A percentile compares a stretch with the other conserved stretches of the same genome.
Conservation (phyloP, 805 yeast genomes). For the Starmerella apis region DNA sequence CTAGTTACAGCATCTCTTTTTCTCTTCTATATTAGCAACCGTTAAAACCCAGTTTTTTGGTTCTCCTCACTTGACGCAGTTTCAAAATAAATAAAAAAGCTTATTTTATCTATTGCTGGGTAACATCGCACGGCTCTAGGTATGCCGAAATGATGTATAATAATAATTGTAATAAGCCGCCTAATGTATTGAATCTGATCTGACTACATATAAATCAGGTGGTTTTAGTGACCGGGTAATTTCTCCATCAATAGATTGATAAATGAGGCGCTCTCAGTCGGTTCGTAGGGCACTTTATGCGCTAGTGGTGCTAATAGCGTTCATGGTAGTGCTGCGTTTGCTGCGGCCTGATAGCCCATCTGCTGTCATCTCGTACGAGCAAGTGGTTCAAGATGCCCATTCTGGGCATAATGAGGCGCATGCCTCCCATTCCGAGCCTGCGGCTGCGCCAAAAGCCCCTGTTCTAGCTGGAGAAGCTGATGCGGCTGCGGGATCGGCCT, state of each 20-base stretch:
- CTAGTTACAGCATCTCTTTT: too few relatives aligned
- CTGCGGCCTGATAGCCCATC: conserved; percentile 8
- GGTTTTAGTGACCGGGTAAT: not conserved
- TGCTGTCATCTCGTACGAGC: not conserved
- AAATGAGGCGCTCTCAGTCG: conserved; percentile 13
- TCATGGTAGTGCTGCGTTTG: conserved; percentile 17
- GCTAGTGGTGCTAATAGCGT: conserved; percentile 10
- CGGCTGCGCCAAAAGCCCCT: not conserved
- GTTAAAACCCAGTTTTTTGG: too few relatives aligned
- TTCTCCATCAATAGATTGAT: not conserved
- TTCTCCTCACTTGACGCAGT: not conserved
- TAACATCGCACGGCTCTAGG: not conserved
- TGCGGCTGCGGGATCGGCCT: conserved; percentile 2
- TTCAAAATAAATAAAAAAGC: not conserved
- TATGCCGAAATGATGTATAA: not conserved
- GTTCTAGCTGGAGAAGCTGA: not conserved
- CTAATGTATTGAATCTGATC: not conserved
- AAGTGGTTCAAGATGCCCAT: not conserved
- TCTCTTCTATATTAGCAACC: too few relatives aligned
- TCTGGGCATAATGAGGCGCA: too few relatives aligned
- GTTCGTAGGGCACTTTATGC: conserved; percentile 13
- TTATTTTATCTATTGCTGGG: not conserved
- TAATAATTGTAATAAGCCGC: not conserved
- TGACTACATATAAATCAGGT: not conserved
- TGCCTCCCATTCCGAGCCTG: too few relatives aligned